Percentiles rank a stretch among this genome's conserved stretches.
Conservation (phyloP, 1,139 yeast species). For the Suhomyces ambrosiae region DNA sequence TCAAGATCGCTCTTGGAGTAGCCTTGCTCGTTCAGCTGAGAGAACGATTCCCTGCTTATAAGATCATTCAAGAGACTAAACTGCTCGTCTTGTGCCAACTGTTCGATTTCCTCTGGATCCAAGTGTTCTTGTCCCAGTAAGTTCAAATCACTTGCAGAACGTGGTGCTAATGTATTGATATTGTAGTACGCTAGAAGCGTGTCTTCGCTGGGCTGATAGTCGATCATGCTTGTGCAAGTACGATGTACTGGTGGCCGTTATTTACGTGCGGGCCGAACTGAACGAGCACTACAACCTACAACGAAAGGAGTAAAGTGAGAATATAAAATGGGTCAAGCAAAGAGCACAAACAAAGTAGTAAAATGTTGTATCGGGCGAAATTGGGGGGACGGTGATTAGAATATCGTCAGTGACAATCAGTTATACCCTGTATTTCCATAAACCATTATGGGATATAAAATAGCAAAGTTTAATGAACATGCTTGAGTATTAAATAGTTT, state of each 20-base stretch:
- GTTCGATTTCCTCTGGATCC: slow-evolving; percentile 29
- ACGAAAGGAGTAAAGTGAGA: no score
- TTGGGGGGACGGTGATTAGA: no score
- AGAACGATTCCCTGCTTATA: slow-evolving; percentile 18
- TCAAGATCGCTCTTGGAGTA: slow-evolving; percentile 21
- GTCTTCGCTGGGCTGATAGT: slow-evolving; percentile 26
- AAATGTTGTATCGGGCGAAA: no score
- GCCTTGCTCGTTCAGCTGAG: slow-evolving; percentile 5
- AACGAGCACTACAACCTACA: no score
- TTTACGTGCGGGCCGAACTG: no score
- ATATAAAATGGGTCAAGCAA: no score
- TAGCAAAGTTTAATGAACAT: no score
- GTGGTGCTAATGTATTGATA: slow-evolving; percentile 29
- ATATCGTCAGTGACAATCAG: no score
- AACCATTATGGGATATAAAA: no score
- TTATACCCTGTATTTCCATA: no score
- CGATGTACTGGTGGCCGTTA: neutral
- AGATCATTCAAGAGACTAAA: slow-evolving; percentile 31
- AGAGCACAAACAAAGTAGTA: no score
- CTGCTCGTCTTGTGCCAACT: slow-evolving; percentile 32
- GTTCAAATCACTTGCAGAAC: slow-evolving; percentile 23
- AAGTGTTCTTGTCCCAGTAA: slow-evolving; percentile 19
- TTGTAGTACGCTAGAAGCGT: slow-evolving; percentile 30
- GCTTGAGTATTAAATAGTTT: no score
- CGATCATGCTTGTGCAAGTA: slow-evolving; percentile 25